Evolutionary conservation across 805 yeast genomes (phyloP), one percentile per base, ranked within the genome.

Genomic region (Suhomyces pyralidae): DNA sequence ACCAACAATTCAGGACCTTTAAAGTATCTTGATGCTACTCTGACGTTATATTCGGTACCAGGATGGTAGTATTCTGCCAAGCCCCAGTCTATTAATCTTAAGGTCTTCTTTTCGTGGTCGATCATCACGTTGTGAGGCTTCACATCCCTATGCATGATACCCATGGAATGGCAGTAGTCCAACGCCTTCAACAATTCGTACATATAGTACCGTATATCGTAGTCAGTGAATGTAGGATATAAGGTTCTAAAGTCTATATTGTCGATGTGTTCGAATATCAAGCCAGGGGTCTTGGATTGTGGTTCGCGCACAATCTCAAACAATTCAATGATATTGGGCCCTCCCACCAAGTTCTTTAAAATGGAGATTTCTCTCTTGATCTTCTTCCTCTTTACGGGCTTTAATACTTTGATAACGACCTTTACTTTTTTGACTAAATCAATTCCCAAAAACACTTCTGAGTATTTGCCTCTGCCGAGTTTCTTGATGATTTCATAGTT

Each of bases 61-160:
- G 88, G 86, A 65, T 91, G 97, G 69, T 91, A 91, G 65, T 88
- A 91, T 67, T 91, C 97, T 7, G 97, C 97, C 55, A 91, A 73
- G 14, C 97, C 97, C 97, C 97, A 91, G 73, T 91, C 97, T 58
- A 91, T 91, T 51, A 91, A 80, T 61, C 93, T 80, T 63, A 91
- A 72, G 40, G 76, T 73, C 58, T 79, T 80, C 45, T 65, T 68
- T 24, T 77, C 72, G 55, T 90, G 96, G 70, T 91, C 96, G 60
- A 90, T 90, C 96, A 90, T 90, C 44, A 90, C 90, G 64, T 90
- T 90, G 68, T 90, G 97, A 9, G 97, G 97, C 67, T 90, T 90
- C 48, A 90, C 97, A 70, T 90, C 97, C 66, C 97, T 78, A 70
- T 90, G 97, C 86, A 90, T 90, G 58, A 92, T 90, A 36, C 97